These are phyloP conservation scores for Mucor mucedo DNA, from an alignment of 371 early-diverging fungal genomes.

Conservation along the genomic window DNA sequence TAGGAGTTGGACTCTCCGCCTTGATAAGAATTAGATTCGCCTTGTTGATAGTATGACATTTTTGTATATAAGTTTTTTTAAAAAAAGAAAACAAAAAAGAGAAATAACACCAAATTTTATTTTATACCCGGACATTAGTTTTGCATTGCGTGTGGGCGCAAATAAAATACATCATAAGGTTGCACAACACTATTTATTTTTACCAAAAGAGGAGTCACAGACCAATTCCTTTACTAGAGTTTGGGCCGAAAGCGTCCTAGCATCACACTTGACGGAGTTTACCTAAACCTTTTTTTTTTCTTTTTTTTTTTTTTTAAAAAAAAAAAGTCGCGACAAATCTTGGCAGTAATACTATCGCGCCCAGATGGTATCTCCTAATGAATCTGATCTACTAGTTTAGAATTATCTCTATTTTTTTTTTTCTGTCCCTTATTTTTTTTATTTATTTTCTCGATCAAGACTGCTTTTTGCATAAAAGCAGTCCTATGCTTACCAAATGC, in stretches of 20 bases:
- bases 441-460: background rate
- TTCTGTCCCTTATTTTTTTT: background rate
- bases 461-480: background rate
- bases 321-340: too few species aligned
- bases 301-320: too few species aligned
- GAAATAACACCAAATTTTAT: background rate
- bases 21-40: slow-evolving; percentile 17
- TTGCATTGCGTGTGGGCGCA: slow-evolving; percentile 15
- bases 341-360: too few species aligned
- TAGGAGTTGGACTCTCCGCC: slow-evolving; percentile 26
- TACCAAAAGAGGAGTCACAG: background rate
- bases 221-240: background rate
- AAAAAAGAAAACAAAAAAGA: background rate
- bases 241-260: background rate
- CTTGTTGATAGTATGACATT: slow-evolving; percentile 11
- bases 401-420: background rate
- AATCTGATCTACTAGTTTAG: background rate
- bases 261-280: background rate
- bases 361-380: background rate
- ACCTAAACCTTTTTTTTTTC: background rate
- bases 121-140: background rate
- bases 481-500: background rate
- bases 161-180: slow-evolving; percentile 16
- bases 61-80: background rate
- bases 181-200: slow-evolving; percentile 14